Conservation (phyloP, 2,329 filamentous ascomycete species). For the Akanthomyces lecanii region DNA sequence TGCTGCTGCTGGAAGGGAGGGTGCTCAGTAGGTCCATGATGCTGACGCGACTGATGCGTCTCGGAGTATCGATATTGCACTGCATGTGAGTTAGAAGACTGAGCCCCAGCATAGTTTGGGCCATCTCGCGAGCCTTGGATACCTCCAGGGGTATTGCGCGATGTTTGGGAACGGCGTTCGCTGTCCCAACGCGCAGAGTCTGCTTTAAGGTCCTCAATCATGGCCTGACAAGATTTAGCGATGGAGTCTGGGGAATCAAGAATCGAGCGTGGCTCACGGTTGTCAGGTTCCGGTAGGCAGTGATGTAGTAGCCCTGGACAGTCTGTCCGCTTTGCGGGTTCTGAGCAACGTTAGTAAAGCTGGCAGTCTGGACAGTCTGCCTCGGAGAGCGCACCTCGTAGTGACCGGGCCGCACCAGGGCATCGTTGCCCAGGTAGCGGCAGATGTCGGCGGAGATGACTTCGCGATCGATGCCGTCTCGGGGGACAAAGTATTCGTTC, state of each 20-base stretch:
- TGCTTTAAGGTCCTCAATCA: conserved; percentile 60
- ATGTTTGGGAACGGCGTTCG: conserved; percentile 54
- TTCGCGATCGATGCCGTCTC: conserved; percentile 77
- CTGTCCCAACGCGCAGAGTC: conserved; percentile 59
- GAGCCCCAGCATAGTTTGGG: conserved; percentile 45
- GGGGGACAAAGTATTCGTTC: conserved; percentile 77
- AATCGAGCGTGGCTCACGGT: conserved; percentile 51
- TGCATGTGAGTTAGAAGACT: conserved; percentile 55
- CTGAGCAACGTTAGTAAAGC: conserved; percentile 28
- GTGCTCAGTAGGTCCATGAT: conserved; percentile 43
- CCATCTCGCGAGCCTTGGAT: conserved; percentile 50
- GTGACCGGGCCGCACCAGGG: conserved; percentile 68
- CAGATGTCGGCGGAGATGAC: conserved; percentile 83
- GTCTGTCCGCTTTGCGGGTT: conserved; percentile 55
- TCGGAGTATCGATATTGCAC: conserved; percentile 55
- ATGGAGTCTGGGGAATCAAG: background rate
- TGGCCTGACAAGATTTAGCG: conserved; percentile 41
- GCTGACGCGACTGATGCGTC: conserved; percentile 45
- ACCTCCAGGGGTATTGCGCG: conserved; percentile 54
- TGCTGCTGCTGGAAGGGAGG: conserved; percentile 24
- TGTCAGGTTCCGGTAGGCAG: conserved; percentile 73
- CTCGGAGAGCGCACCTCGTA: conserved; percentile 57
- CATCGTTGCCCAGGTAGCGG: conserved; percentile 79
- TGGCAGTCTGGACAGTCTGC: conserved; percentile 1
- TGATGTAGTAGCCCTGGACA: conserved; percentile 71